phyloP scores from a whole-genome alignment of 1,284 basidiomycete genomes.

The Malassezia slooffiae region DNA sequence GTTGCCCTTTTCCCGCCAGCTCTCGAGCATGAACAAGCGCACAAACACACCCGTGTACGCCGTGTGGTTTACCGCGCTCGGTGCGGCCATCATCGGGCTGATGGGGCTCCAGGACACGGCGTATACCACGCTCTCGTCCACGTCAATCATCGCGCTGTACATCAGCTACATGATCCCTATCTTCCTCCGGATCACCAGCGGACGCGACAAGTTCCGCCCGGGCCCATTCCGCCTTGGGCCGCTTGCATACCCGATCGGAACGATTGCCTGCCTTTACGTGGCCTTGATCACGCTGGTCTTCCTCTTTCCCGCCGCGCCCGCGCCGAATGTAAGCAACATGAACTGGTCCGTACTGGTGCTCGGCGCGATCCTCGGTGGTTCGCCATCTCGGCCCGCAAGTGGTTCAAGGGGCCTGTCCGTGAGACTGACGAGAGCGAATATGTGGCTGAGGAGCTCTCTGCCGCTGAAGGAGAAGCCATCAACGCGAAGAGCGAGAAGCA shows the following conservation, averaged over 20 bases:
- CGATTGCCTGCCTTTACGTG: conserved; percentile 58
- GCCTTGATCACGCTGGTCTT: conserved; percentile 55
- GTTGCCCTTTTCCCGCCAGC: conserved; percentile 59
- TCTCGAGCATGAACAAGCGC: conserved; percentile 55
- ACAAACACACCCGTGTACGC: conserved; percentile 7
- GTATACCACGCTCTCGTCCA: conserved; percentile 50
- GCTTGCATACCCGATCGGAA: conserved; percentile 56
- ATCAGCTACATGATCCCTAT: conserved; percentile 62
- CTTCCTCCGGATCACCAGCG: conserved; percentile 58
- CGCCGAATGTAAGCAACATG: neutral
- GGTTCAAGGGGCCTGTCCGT: neutral
- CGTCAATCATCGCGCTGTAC: conserved; percentile 54
- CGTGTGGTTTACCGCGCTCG: conserved; percentile 47
- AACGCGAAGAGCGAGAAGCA: no score
- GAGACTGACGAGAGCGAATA: no score
- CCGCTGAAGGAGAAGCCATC: no score
- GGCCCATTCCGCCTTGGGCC: conserved; percentile 45
- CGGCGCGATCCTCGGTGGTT: neutral
- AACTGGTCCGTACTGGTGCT: conserved; percentile 11
- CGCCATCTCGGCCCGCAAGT: neutral
- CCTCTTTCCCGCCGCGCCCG: conserved; percentile 53
- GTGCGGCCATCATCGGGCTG: conserved; percentile 55
- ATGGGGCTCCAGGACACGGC: conserved; percentile 58
- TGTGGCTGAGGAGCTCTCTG: no score
- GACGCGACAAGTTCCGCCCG: conserved; percentile 46